Evolutionary conservation across 73 alveolate genomes (phyloP).

Genomic region (Paramecium sexaurelia): DNA sequence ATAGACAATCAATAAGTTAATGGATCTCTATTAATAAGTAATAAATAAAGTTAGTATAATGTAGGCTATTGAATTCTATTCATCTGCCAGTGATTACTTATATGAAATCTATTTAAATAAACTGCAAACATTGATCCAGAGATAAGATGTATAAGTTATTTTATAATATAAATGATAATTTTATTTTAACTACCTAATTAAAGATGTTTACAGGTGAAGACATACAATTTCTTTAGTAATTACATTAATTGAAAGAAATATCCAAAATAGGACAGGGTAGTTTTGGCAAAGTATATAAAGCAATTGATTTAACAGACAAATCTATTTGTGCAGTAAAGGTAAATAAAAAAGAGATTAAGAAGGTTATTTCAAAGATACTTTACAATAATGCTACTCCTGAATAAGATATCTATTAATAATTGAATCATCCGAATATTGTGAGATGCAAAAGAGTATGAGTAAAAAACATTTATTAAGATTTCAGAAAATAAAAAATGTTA

Average conservation of each 20-base stretch:
- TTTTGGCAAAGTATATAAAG: constrained; percentile 55
- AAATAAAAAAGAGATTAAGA: neutral
- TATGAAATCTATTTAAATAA: constrained; percentile 40
- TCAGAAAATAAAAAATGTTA: constrained; percentile 40
- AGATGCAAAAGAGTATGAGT: constrained; percentile 55
- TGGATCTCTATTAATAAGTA: constrained; percentile 57
- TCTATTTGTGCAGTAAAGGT: constrained; percentile 54
- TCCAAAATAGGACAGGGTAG: constrained; percentile 42
- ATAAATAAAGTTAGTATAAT: neutral
- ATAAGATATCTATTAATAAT: neutral
- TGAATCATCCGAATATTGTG: constrained; percentile 66
- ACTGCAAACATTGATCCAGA: constrained; percentile 24
- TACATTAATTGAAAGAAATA: constrained; percentile 36
- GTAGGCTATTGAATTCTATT: constrained; percentile 51
- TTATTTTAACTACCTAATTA: constrained; percentile 33
- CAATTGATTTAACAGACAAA: constrained; percentile 35
- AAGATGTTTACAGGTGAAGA: constrained; percentile 30
- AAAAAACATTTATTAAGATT: constrained; percentile 27
- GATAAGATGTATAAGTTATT: constrained; percentile 52
- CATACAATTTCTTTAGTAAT: neutral
- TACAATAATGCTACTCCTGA: neutral
- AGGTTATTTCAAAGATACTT: neutral
- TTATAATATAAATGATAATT: constrained; percentile 46
- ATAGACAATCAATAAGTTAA: constrained; percentile 26
- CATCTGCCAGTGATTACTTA: constrained; percentile 53